These are phyloP conservation scores for Aspergillus sp. DNA, from an alignment of 2,329 filamentous ascomycete species.

Conservation along the genomic window DNA sequence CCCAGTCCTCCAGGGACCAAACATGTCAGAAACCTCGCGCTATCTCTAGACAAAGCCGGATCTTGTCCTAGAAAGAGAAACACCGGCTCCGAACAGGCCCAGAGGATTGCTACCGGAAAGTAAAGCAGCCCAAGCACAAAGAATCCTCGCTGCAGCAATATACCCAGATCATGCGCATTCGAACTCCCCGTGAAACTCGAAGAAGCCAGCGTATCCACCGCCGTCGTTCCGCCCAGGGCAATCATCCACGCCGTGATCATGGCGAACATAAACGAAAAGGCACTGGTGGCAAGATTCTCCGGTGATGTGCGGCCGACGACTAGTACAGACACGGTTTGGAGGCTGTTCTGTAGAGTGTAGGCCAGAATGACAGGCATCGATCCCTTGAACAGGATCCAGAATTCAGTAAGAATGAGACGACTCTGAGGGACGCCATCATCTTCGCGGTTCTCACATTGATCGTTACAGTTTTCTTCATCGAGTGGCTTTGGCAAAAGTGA, in stretches of 20 bases:
- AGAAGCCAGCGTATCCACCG: conserved; percentile 76
- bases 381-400: conserved; percentile 60
- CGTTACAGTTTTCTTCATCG: conserved; percentile 4
- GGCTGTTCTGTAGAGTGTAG: conserved; percentile 76
- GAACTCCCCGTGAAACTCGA: conserved; percentile 74
- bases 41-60: conserved; percentile 66
- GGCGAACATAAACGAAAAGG: conserved; percentile 90
- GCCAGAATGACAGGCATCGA: conserved; percentile 75
- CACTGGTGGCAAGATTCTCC: conserved; percentile 71
- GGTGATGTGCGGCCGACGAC: conserved; percentile 74
- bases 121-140: conserved; percentile 68
- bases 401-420: conserved; percentile 49
- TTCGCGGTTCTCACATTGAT: conserved; percentile 21
- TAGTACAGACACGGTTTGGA: conserved; percentile 75
- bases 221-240: conserved; percentile 76
- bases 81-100: conserved; percentile 66
- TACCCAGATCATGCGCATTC: conserved; percentile 69
- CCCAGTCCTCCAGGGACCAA: conserved; percentile 76
- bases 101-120: conserved; percentile 62
- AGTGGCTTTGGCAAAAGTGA: conserved; percentile 20
- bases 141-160: conserved; percentile 70
- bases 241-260: conserved; percentile 86
- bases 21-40: conserved; percentile 63
- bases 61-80: conserved; percentile 72
- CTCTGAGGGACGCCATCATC: conserved; percentile 26